A percentile compares a stretch with the other conserved stretches of the same genome.
These are phyloP conservation scores for Sergeia podlipaevii DNA, from an alignment of 208 protist genomes.

Conservation along the genomic window DNA sequence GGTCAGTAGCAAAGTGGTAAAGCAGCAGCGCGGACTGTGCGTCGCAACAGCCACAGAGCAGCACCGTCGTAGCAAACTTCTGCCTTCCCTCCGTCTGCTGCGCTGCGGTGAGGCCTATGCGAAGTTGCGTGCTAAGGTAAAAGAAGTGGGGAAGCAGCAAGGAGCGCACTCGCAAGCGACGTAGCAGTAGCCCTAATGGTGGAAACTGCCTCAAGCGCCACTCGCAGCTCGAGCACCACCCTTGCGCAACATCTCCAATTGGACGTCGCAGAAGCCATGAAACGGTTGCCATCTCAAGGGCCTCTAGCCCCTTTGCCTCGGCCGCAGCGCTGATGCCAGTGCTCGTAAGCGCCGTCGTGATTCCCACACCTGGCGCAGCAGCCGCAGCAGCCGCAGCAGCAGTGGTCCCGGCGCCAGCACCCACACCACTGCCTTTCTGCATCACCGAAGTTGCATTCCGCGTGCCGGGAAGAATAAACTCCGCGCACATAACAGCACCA, in stretches of 20 bases:
- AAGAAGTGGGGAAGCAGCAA: slow-evolving; percentile 61
- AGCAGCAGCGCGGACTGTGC: slow-evolving; percentile 32
- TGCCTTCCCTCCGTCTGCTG: slow-evolving; percentile 46
- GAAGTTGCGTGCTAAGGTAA: slow-evolving; percentile 42
- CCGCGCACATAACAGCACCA: slow-evolving; percentile 34
- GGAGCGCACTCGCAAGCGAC: slow-evolving; percentile 17
- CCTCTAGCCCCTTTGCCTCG: not conserved
- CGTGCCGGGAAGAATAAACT: slow-evolving; percentile 40
- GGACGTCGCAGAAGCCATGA: slow-evolving; percentile 1
- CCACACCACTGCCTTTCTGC: slow-evolving; percentile 5
- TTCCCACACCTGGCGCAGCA: not conserved
- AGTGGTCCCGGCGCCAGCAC: not conserved
- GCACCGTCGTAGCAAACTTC: slow-evolving; percentile 29
- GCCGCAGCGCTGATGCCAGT: not conserved
- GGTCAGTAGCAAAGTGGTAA: slow-evolving; percentile 47
- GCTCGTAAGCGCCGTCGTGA: not conserved
- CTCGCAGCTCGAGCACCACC: slow-evolving; percentile 5
- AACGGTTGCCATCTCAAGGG: too few species aligned
- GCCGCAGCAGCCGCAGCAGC: not conserved
- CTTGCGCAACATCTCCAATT: not conserved
- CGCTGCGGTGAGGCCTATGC: slow-evolving; percentile 37
- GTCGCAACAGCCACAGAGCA: slow-evolving; percentile 32
- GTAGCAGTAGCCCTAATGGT: slow-evolving; percentile 60
- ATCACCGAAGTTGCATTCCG: slow-evolving; percentile 8
- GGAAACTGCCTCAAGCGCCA: slow-evolving; percentile 56